Evolutionary conservation across 2,329 filamentous ascomycete genomes (phyloP).

Genomic region (Teratosphaeria destructans): DNA sequence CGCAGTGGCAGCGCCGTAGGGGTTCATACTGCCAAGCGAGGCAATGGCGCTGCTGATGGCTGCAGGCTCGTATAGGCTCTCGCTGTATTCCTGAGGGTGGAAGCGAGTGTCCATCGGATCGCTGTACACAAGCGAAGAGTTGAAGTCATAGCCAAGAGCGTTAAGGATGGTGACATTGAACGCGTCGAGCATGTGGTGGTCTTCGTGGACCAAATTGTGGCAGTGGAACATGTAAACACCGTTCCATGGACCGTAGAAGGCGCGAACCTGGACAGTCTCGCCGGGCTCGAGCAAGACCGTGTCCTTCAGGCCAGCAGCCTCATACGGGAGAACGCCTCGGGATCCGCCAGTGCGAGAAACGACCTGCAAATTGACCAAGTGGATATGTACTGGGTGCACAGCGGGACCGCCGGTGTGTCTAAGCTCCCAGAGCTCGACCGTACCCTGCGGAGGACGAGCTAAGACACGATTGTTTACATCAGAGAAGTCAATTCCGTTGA

Average conservation of each 20-base stretch:
- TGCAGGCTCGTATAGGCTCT: slow-evolving; percentile 14
- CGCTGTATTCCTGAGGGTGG: slow-evolving; percentile 17
- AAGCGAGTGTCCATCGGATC: slow-evolving; percentile 18
- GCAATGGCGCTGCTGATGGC: slow-evolving; percentile 13
- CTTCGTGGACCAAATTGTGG: slow-evolving; percentile 38
- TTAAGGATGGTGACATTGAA: slow-evolving; percentile 32
- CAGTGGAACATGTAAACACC: slow-evolving; percentile 36
- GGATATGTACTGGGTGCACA: slow-evolving; percentile 47
- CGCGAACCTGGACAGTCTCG: slow-evolving; percentile 43
- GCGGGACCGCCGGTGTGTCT: slow-evolving; percentile 42
- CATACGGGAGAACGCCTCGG: slow-evolving; percentile 40
- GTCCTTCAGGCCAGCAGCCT: slow-evolving; percentile 47
- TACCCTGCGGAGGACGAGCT: slow-evolving; percentile 37
- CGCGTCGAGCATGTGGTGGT: slow-evolving; percentile 34
- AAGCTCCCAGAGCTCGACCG: slow-evolving; percentile 41
- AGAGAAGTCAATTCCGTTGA: slow-evolving; percentile 41
- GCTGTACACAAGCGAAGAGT: slow-evolving; percentile 2
- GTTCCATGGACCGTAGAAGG: slow-evolving; percentile 43
- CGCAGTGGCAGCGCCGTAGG: slow-evolving; percentile 13
- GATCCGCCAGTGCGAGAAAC: slow-evolving; percentile 38
- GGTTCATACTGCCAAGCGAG: slow-evolving; percentile 16
- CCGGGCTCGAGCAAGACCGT: slow-evolving; percentile 45
- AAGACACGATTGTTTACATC: slow-evolving; percentile 41
- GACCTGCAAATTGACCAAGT: slow-evolving; percentile 49
- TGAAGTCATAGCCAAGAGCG: slow-evolving; percentile 21